Evolutionary conservation across 2,329 filamentous ascomycete species (phyloP).

Genomic region (Aspergillus fructus): DNA sequence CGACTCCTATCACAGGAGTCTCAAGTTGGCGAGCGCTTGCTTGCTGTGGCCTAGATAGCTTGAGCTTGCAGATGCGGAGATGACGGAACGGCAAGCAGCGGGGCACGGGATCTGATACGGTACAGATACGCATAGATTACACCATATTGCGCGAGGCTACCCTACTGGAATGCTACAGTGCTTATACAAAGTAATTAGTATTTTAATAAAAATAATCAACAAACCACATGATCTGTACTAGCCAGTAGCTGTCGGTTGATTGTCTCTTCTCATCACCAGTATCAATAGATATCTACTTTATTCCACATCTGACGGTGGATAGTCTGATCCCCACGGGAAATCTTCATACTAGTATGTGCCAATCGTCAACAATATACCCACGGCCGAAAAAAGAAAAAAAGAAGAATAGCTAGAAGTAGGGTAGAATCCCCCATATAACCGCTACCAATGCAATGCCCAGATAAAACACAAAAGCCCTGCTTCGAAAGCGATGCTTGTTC

Average conservation of each 20-base stretch:
- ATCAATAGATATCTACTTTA: slow-evolving; percentile 11
- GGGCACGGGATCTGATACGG: background rate
- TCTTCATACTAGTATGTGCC: background rate
- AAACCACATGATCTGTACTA: too few relatives aligned
- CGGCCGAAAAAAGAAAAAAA: background rate
- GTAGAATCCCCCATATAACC: slow-evolving; percentile 13
- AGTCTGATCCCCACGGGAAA: slow-evolving; percentile 7
- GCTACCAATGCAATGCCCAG: slow-evolving; percentile 33
- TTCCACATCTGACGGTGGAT: background rate
- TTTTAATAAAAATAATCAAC: too few relatives aligned
- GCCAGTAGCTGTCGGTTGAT: background rate
- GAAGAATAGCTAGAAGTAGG: background rate
- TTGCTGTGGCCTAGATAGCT: background rate
- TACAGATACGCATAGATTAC: slow-evolving; percentile 1
- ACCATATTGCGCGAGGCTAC: background rate
- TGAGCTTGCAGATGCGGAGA: slow-evolving; percentile 9
- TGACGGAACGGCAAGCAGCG: background rate
- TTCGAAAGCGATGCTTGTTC: slow-evolving; percentile 24
- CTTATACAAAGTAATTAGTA: too few relatives aligned
- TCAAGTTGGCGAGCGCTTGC: background rate
- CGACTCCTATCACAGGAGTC: slow-evolving; percentile 6
- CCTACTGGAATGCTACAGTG: background rate
- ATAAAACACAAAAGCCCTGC: slow-evolving; percentile 18
- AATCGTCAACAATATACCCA: slow-evolving; percentile 8
- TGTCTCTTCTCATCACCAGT: background rate